Conservation (phyloP, 257 asterid species). For the Primulina huaijiensis region DNA sequence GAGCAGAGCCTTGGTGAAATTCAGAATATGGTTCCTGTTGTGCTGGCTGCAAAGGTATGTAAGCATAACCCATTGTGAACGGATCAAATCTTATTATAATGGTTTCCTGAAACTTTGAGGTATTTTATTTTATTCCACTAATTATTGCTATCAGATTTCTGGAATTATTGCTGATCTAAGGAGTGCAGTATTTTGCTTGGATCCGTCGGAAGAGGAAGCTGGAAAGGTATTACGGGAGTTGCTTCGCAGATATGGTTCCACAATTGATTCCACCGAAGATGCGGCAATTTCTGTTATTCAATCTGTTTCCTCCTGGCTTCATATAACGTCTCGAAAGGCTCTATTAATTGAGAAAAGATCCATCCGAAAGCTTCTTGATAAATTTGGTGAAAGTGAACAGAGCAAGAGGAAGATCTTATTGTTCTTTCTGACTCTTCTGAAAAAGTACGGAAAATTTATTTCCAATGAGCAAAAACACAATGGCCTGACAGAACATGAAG, state of each 20-base stretch:
- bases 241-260: constrained; percentile 51
- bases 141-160: constrained; percentile 53
- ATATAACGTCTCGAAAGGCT: constrained; percentile 58
- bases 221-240: constrained; percentile 55
- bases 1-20: constrained; percentile 65
- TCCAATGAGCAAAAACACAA: constrained; percentile 38
- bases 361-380: constrained; percentile 50
- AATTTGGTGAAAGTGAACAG: constrained; percentile 40
- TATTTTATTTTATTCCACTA: neutral
- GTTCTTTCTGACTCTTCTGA: constrained; percentile 52
- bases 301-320: constrained; percentile 49
- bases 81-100: neutral
- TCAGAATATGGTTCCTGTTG: constrained; percentile 68
- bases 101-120: neutral
- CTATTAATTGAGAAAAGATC: constrained; percentile 68
- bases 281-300: constrained; percentile 45
- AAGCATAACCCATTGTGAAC: constrained; percentile 8
- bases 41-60: constrained; percentile 71
- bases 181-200: constrained; percentile 51
- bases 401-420: constrained; percentile 53
- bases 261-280: constrained; percentile 46
- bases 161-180: constrained; percentile 57
- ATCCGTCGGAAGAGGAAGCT: constrained; percentile 77
- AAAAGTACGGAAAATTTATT: constrained; percentile 48
- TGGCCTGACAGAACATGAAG: constrained; percentile 31